These are phyloP conservation scores for Aphanomyces stellatus DNA, from an alignment of 352 stramenopile genomes.

Conservation along the genomic window DNA sequence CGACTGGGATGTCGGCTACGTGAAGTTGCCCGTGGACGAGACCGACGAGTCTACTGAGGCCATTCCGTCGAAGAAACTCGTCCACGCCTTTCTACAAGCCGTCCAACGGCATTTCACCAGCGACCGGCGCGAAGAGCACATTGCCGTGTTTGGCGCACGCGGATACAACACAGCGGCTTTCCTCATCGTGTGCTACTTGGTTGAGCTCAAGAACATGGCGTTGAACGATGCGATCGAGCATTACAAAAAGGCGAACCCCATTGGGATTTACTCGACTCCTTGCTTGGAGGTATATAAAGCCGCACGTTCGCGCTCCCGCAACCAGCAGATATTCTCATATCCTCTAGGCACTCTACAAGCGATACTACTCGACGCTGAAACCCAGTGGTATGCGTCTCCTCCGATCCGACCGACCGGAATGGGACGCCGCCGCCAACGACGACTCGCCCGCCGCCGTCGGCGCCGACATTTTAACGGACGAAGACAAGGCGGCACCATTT, in stretches of 20 bases:
- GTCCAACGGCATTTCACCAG: slow-evolving; percentile 46
- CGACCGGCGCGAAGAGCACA: slow-evolving; percentile 65
- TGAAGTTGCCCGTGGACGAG: slow-evolving; percentile 44
- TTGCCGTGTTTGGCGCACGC: slow-evolving; percentile 51
- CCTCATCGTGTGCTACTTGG: slow-evolving; percentile 62
- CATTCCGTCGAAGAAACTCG: slow-evolving; percentile 33
- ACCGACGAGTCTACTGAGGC: slow-evolving; percentile 21
- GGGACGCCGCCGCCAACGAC: slow-evolving; percentile 29
- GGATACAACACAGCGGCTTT: slow-evolving; percentile 74
- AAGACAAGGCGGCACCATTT: slow-evolving; percentile 53
- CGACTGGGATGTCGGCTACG: slow-evolving; percentile 80
- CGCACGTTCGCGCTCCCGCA: not conserved
- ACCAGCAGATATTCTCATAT: slow-evolving; percentile 7
- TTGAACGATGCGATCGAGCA: slow-evolving; percentile 60
- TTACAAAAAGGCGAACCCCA: slow-evolving; percentile 39
- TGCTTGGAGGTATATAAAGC: slow-evolving; percentile 62
- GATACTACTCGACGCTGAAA: slow-evolving; percentile 65
- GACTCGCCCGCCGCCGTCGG: slow-evolving; percentile 32
- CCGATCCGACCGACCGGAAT: slow-evolving; percentile 48
- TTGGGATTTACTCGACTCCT: slow-evolving; percentile 55
- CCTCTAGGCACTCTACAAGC: slow-evolving; percentile 54
- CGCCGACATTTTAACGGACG: slow-evolving; percentile 52
- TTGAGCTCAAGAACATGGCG: slow-evolving; percentile 53
- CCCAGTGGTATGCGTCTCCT: slow-evolving; percentile 38
- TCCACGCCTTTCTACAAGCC: slow-evolving; percentile 45